A percentile compares a stretch with the other conserved stretches of the same genome.
phyloP scores from a whole-genome alignment of 1,284 basidiomycete genomes.

The Phaffia rhodozyma region DNA sequence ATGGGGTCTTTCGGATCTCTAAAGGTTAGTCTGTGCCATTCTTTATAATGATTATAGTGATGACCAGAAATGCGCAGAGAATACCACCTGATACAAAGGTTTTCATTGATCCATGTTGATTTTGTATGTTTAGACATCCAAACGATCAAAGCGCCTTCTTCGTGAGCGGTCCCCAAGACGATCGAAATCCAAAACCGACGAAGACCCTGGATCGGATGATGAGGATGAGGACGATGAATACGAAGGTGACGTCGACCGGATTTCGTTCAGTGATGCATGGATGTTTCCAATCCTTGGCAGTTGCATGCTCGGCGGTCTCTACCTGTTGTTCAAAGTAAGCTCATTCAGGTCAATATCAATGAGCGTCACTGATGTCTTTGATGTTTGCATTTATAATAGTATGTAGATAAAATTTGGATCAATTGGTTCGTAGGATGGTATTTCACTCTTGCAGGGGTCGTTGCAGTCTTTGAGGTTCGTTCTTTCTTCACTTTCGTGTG shows the following conservation, averaged over 20 bases:
- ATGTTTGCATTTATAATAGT: constrained; percentile 33
- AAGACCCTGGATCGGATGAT: constrained; percentile 3
- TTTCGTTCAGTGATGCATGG: constrained; percentile 59
- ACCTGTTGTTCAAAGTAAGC: constrained; percentile 45
- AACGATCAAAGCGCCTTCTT: constrained; percentile 4
- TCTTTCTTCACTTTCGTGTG: background rate
- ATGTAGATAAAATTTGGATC: constrained; percentile 68
- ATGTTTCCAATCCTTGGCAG: constrained; percentile 66
- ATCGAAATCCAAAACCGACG: background rate
- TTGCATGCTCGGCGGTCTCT: constrained; percentile 51
- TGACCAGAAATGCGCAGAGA: too few species aligned
- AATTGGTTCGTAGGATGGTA: constrained; percentile 48
- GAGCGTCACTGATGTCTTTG: background rate
- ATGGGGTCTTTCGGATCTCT: constrained; percentile 35
- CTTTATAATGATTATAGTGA: background rate
- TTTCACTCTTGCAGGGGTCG: constrained; percentile 52
- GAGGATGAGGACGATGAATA: constrained; percentile 36
- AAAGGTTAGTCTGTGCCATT: constrained; percentile 24
- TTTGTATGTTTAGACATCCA: background rate
- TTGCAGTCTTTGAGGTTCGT: constrained; percentile 57
- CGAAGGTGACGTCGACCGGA: constrained; percentile 42
- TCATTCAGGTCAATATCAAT: background rate
- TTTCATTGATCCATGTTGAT: too few species aligned
- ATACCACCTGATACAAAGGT: background rate
- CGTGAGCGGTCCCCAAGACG: background rate